These are phyloP conservation scores for Sedum album DNA, from an alignment of 164 flowering plant species.

Conservation along the genomic window DNA sequence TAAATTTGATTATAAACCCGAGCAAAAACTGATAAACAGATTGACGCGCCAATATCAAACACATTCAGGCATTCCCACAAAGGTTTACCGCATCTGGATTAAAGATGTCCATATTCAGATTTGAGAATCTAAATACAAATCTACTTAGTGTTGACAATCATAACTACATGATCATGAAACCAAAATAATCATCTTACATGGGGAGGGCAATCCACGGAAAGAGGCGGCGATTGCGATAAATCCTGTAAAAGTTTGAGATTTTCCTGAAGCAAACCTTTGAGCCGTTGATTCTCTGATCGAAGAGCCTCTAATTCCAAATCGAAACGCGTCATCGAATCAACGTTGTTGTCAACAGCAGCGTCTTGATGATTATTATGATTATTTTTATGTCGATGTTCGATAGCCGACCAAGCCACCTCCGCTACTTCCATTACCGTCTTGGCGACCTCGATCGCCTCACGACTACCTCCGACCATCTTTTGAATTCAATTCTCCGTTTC, in stretches of 20 bases:
- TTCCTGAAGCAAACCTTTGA: constrained; percentile 42
- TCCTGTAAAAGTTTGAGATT: constrained; percentile 55
- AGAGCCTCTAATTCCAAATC: constrained; percentile 23
- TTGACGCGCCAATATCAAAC: too few relatives aligned
- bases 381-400: constrained; percentile 50
- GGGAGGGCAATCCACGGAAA: constrained; percentile 58
- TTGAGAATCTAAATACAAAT: too few relatives aligned
- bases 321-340: background rate
- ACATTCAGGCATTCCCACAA: too few relatives aligned
- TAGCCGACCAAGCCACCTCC: constrained; percentile 74
- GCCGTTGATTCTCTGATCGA: constrained; percentile 49
- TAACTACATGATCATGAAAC: background rate
- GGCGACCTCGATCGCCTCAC: constrained; percentile 30
- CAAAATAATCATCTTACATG: constrained; percentile 35
- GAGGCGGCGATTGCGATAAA: constrained; percentile 38
- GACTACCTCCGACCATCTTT: constrained; percentile 23
- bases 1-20: background rate
- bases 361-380: constrained; percentile 12
- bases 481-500: background rate
- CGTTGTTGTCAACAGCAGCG: background rate
- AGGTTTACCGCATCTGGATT: too few relatives aligned
- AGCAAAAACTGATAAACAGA: background rate
- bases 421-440: constrained; percentile 43
- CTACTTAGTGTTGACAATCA: too few relatives aligned
- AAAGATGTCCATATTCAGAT: too few relatives aligned